Conservation (phyloP, 345 rosid species). For the Atalantia buxifolia region DNA sequence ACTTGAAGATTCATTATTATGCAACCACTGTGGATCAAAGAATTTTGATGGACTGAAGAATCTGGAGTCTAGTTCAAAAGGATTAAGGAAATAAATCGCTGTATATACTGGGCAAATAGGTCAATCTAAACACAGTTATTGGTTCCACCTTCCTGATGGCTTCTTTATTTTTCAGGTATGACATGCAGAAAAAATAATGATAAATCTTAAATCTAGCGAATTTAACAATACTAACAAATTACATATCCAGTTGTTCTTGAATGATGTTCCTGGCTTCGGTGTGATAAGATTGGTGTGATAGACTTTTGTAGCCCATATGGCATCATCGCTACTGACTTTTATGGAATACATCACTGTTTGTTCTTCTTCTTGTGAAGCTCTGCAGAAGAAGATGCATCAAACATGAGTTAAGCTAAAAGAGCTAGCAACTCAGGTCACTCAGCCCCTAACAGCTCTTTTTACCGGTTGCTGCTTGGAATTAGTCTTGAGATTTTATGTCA, state of each 20-base stretch:
- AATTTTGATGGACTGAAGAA: not conserved
- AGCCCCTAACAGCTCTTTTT: not conserved
- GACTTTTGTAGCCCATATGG: slow-evolving; percentile 52
- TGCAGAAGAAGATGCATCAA: not conserved
- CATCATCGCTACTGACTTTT: not conserved
- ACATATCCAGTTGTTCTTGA: slow-evolving; percentile 35
- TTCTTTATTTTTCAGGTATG: not conserved
- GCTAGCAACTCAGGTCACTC: not conserved
- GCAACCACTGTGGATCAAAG: not conserved
- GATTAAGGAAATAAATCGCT: too few relatives aligned
- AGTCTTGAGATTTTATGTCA: not conserved
- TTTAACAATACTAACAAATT: not conserved
- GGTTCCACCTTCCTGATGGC: not conserved
- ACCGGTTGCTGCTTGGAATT: not conserved
- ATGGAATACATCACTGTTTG: not conserved
- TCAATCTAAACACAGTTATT: not conserved
- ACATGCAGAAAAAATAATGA: not conserved
- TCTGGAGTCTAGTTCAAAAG: not conserved
- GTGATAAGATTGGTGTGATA: slow-evolving; percentile 31
- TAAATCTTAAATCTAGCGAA: not conserved
- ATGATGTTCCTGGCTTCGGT: slow-evolving; percentile 53
- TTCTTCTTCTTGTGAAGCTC: not conserved
- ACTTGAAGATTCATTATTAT: not conserved
- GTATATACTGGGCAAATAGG: not conserved
- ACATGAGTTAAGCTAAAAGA: not conserved